phyloP scores from a whole-genome alignment of 805 yeast genomes.

The Metschnikowia cubensis region DNA sequence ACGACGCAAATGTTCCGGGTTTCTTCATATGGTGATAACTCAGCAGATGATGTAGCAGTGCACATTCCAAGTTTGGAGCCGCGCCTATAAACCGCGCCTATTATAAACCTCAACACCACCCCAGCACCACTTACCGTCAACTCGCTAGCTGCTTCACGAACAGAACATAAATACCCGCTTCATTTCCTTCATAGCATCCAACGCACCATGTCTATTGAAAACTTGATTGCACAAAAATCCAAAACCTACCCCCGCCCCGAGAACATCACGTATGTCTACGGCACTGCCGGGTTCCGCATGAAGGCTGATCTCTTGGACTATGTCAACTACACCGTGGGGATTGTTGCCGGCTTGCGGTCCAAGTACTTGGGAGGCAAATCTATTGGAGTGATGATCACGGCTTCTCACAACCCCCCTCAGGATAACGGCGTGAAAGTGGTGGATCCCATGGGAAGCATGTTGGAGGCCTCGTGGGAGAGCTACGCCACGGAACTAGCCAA shows the following conservation, averaged over 20 bases:
- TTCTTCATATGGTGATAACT: slow-evolving; percentile 8
- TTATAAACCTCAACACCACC: background rate
- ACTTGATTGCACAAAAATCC: slow-evolving; percentile 6
- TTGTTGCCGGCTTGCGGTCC: slow-evolving; percentile 82
- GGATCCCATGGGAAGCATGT: slow-evolving; percentile 91
- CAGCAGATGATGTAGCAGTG: background rate
- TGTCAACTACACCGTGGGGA: slow-evolving; percentile 77
- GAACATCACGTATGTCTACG: slow-evolving; percentile 53
- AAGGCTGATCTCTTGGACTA: slow-evolving; percentile 67
- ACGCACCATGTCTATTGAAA: slow-evolving; percentile 6
- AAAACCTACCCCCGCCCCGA: slow-evolving; percentile 43
- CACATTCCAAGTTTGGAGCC: background rate
- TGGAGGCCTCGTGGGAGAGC: slow-evolving; percentile 77
- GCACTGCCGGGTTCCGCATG: slow-evolving; percentile 97
- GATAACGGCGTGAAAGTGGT: slow-evolving; percentile 70
- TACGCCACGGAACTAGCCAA: slow-evolving; percentile 81
- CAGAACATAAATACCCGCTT: background rate
- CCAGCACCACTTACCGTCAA: background rate
- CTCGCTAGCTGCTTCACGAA: background rate
- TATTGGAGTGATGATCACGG: slow-evolving; percentile 96
- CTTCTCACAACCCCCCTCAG: slow-evolving; percentile 88
- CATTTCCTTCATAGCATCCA: background rate
- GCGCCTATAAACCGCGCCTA: slow-evolving; percentile 1
- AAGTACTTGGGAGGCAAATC: slow-evolving; percentile 59
- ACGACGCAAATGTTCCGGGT: slow-evolving; percentile 11